These are phyloP conservation scores for Lactifluus echinatus DNA, from an alignment of 768 basidiomycete species.

Conservation along the genomic window DNA sequence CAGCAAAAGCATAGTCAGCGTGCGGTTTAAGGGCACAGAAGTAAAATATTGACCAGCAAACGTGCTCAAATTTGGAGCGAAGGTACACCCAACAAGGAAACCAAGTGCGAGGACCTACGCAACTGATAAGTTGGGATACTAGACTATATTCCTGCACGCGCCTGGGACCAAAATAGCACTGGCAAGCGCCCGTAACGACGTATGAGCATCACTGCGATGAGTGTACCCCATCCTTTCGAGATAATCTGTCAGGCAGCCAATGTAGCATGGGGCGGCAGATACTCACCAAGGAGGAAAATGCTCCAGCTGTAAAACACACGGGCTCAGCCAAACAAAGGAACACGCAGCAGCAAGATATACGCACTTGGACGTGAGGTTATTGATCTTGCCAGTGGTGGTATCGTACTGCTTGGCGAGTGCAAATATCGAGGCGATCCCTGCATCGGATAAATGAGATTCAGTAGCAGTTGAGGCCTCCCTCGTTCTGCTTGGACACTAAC, in stretches of 20 bases:
- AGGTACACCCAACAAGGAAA: conserved; percentile 51
- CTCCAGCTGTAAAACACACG: conserved; percentile 40
- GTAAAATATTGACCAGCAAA: conserved; percentile 43
- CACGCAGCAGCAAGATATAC: background rate
- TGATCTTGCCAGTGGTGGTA: conserved; percentile 49
- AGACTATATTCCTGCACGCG: conserved; percentile 20
- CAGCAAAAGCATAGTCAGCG: background rate
- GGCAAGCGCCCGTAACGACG: conserved; percentile 57
- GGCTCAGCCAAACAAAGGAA: conserved; percentile 21
- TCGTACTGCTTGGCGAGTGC: conserved; percentile 46
- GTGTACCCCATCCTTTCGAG: conserved; percentile 44
- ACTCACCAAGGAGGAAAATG: conserved; percentile 48
- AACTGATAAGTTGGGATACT: background rate
- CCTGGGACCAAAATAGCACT: conserved; percentile 65
- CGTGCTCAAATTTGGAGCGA: conserved; percentile 46
- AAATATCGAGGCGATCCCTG: conserved; percentile 57
- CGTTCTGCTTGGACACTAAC: conserved; percentile 24
- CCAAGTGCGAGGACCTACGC: conserved; percentile 44
- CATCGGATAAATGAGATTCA: background rate
- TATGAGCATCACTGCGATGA: conserved; percentile 56
- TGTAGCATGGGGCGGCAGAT: conserved; percentile 16
- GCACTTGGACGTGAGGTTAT: conserved; percentile 49
- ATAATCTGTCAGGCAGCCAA: background rate
- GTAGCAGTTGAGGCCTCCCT: background rate
- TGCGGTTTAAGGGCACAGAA: conserved; percentile 15